Evolutionary conservation across 306 rosid genomes (phyloP), one percentile per base, ranked within the genome.

Genomic region (Cicer bijugum): DNA sequence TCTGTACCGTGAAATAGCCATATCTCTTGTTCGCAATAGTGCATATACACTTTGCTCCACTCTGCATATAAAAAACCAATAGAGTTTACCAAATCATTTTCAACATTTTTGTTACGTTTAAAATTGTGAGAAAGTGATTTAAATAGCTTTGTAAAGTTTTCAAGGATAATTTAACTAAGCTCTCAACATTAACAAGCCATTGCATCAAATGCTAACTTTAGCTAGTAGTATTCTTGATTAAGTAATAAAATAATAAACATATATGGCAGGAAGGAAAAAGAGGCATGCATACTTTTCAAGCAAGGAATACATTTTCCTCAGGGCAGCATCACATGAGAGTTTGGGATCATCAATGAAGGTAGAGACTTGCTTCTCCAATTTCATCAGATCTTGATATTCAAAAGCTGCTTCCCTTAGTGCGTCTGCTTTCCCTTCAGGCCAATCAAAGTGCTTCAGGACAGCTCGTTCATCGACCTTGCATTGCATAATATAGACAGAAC

Each of bases 401-500:
- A 95, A 95, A 72, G 99, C 88, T 17, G 99, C 97, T 79, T 95
- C 99, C 88, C 99, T 90, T 67, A 95, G 74, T 56, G 99, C 99
- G 82, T 95, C 99, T 28, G 96, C 97, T 84, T 95, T 95, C 78
- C 99, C 99, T 83, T 95, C 99, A 35, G 99, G 99, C 99, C 99
- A 95, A 80, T 95, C 99, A 38, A 95, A 95, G 88, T 95, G 99
- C 87, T 95, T 95, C 69, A 95, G 93, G 45, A 95, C 99, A 7
- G 99, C 99, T 84, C 99, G 83, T 77, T 95, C 97, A 74, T 95
- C 99, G 75, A 91, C 97, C 99, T 94, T 70, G 42, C 68, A 60
- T 75, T 69, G 40, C 71, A 64, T 28, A 28, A 28, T 28, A 28
- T 28, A 28, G 35, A 28, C 35, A 28, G 35, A 28, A 28, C 35